Conservation (phyloP, 441 rosid species). For the Euphorbia corollata region DNA sequence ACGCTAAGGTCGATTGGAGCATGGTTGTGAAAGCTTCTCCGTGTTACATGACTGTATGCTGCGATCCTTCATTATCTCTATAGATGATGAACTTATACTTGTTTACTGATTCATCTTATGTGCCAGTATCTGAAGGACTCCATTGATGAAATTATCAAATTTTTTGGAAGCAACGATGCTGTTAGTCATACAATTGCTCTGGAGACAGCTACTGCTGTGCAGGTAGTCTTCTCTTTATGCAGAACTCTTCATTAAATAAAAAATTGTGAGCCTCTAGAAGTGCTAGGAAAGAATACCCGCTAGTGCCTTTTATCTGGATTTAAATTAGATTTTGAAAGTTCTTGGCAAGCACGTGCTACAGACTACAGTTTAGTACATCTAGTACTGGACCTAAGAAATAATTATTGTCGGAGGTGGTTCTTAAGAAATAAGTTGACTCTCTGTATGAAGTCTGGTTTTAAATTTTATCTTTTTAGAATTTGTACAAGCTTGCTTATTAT, state of each 20-base stretch:
- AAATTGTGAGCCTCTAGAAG: not conserved
- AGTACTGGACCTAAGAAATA: not conserved
- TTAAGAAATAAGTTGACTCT: not conserved
- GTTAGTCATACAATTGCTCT: conserved; percentile 88
- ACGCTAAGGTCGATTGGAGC: conserved; percentile 96
- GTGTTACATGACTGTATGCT: conserved; percentile 85
- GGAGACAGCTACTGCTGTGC: conserved; percentile 98
- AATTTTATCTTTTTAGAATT: not conserved
- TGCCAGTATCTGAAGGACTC: conserved; percentile 93
- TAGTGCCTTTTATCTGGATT: conserved; percentile 16
- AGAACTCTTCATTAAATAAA: conserved; percentile 8
- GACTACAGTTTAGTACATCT: not conserved
- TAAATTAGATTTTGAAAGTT: not conserved
- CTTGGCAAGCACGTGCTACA: not conserved
- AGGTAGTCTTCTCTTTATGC: conserved; percentile 45
- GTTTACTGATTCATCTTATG: conserved; percentile 32
- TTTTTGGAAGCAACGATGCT: conserved; percentile 74
- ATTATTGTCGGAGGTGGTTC: not conserved
- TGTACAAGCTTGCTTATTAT: not conserved
- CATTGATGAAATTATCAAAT: conserved; percentile 61
- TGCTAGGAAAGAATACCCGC: conserved; percentile 3
- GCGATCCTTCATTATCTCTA: conserved; percentile 16
- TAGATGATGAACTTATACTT: conserved; percentile 16
- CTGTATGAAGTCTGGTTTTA: not conserved
- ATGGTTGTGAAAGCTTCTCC: conserved; percentile 95